A percentile compares a stretch with the other conserved stretches of the same genome.
Conservation (phyloP, 805 yeast species). For the Saccharomyces mikatae region DNA sequence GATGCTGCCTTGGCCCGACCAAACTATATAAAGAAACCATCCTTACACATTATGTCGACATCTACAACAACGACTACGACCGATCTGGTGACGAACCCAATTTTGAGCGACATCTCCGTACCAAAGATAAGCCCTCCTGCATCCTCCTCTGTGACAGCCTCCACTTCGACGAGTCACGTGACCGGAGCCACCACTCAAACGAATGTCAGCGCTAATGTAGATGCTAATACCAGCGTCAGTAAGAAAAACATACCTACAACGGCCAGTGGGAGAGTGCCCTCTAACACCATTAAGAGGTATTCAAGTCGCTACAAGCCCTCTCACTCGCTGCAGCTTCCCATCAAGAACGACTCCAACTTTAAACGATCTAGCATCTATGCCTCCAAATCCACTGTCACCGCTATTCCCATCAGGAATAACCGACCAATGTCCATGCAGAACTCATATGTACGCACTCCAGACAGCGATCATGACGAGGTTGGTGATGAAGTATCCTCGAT, state of each 20-base stretch:
- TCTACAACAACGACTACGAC: conserved; percentile 19
- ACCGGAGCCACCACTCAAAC: neutral
- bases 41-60: neutral
- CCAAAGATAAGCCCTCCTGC: conserved; percentile 9
- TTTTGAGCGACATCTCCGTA: conserved; percentile 21
- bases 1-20: neutral
- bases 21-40: neutral
- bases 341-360: conserved; percentile 19
- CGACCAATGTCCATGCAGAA: conserved; percentile 7
- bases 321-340: conserved; percentile 16
- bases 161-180: neutral
- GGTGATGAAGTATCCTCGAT: conserved; percentile 31
- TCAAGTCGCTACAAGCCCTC: neutral
- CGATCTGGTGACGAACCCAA: conserved; percentile 25
- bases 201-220: neutral
- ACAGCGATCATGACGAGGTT: conserved; percentile 18
- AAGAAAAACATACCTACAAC: neutral
- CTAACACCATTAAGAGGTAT: neutral
- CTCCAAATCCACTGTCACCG: conserved; percentile 28
- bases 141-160: neutral
- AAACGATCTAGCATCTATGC: conserved; percentile 30
- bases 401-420: conserved; percentile 26
- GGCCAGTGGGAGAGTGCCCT: neutral
- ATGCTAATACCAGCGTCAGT: neutral
- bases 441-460: neutral